Conservation (phyloP, 805 yeast genomes). For the Cyberlindnera mrakii region DNA sequence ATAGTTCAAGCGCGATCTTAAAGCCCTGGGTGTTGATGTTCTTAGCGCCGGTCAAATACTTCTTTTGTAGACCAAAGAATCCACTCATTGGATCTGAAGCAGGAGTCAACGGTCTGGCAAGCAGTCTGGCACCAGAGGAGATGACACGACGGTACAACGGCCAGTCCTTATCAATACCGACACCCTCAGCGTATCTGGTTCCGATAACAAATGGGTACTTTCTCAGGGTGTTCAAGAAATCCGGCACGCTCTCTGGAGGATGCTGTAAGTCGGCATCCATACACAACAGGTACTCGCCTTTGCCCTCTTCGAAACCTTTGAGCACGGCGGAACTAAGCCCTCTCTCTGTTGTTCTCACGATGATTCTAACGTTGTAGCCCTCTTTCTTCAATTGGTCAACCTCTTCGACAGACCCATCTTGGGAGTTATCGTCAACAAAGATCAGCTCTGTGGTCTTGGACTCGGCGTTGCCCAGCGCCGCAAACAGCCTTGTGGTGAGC, state of each 20-base stretch:
- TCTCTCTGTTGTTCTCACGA: slow-evolving; percentile 45
- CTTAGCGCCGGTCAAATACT: slow-evolving; percentile 31
- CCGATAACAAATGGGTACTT: slow-evolving; percentile 41
- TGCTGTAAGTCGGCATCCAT: slow-evolving; percentile 52
- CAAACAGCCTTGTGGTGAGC: slow-evolving; percentile 40
- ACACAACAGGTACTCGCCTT: slow-evolving; percentile 42
- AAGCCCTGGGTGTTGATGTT: slow-evolving; percentile 38
- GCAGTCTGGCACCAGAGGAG: slow-evolving; percentile 41
- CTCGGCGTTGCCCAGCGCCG: slow-evolving; percentile 38
- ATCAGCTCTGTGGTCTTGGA: slow-evolving; percentile 40
- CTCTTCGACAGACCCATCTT: slow-evolving; percentile 47
- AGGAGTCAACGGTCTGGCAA: slow-evolving; percentile 44
- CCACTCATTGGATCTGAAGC: slow-evolving; percentile 52
- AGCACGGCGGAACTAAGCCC: slow-evolving; percentile 46
- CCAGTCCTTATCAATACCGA: slow-evolving; percentile 49
- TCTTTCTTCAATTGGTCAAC: slow-evolving; percentile 37
- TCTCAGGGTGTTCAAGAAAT: slow-evolving; percentile 33
- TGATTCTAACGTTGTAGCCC: slow-evolving; percentile 43
- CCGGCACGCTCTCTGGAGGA: slow-evolving; percentile 47
- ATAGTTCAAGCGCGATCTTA: slow-evolving; percentile 43
- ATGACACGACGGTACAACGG: slow-evolving; percentile 44
- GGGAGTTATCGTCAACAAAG: slow-evolving; percentile 46
- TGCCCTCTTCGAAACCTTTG: slow-evolving; percentile 40
- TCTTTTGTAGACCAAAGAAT: slow-evolving; percentile 43
- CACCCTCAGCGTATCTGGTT: slow-evolving; percentile 50